Base-by-base conservation (phyloP, 176 grass and related monocot genomes). In the Alopecurus myosuroides region DNA sequence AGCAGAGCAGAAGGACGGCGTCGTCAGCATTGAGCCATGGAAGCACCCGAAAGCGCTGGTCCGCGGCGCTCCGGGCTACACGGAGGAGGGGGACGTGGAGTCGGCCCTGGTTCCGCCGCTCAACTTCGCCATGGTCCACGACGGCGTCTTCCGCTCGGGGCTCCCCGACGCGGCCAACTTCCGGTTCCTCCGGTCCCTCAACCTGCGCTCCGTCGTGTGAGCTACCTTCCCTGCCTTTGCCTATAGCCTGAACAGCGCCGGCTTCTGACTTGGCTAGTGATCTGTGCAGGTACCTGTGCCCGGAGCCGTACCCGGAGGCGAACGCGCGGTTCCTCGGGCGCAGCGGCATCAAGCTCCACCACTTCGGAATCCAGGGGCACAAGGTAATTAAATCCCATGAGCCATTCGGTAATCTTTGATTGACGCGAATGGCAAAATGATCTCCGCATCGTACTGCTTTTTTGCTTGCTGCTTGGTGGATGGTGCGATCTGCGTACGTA, bases 241-340 rank as follows among this genome's bases (percentile, higher is more conserved):
- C n/a, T n/a, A n/a, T n/a, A n/a, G n/a, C 51, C 51, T 22, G 0
- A 56, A 23, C 3, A 4, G 15, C 14, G 15, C 15, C 15, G 14
- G 26, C 5, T 45, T n/a, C n/a, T n/a, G n/a, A 70, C 3, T 81
- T 67, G 22, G 46, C 62, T 76, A n/a, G n/a, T n/a, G n/a, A n/a
- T n/a, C n/a, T n/a, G n/a, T n/a, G n/a, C 86, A 97, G 94, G 88
- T 97, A 94, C 88, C 72, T 97, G 20, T 97, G 94, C 78, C 94
- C 92, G 76, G 94, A 92, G 85, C 87, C 94, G 41, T 97, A 97
- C 82, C 89, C 89, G 34, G 89, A 92, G 71, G 82, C 77, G 79
- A 97, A 87, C 84, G 63, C 88, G 73, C 79, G 70, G 84, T 94
- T 94, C 85, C 76, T 97, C 1, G 81, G 82, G 70, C 78, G 62